Evolutionary conservation across 225 moss, liverwort and hornwort species (phyloP), one percentile per base, ranked within the genome.

Genomic region (Physcomitrellopsis africana): DNA sequence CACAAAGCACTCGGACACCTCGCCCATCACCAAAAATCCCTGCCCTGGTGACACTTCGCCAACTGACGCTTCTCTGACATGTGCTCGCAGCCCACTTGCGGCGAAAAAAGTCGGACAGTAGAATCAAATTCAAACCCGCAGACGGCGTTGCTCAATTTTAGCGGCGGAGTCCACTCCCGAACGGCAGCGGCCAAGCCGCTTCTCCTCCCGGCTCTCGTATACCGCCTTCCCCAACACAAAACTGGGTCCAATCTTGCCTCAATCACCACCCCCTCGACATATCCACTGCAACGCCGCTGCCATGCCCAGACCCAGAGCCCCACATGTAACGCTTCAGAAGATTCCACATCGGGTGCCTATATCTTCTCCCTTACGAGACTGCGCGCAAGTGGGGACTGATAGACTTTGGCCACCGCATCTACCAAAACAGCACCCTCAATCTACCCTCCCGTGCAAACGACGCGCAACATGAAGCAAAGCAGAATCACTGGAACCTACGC

Each of bases 271-370:
- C 53, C 32, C 1, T 37, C 32, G 7, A 37, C 32, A 37, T 37
- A 37, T 15, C 53, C 14, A 11, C 18, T 53, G n/a, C 53, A 15
- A 53, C 15, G 7, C 14, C 3, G 14, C 53, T 7, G 7, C 16
- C 32, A 37, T 37, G 32, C 32, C 32, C 32, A 37, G 32, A 37
- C 32, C 32, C 32, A 37, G 32, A 37, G 32, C 32, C 32, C 32
- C 32, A 0, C 0, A 16, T 53, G 26, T 72, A 60, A 2, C 0
- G 0, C 0, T 0, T 0, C 0, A 37, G 8, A 1, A 60, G 43
- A 60, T 73, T 68, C 67, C 27, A 3, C 6, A 0, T 3, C 10
- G 16, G 4, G n/a, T 11, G 41, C 41, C 72, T 48, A 51, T 70
- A 70, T 75, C 69, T 58, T 65, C 46, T 69, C 55, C 10, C 13